Evolutionary conservation across 441 rosid species (phyloP).

Genomic region (Corymbia citriodora): DNA sequence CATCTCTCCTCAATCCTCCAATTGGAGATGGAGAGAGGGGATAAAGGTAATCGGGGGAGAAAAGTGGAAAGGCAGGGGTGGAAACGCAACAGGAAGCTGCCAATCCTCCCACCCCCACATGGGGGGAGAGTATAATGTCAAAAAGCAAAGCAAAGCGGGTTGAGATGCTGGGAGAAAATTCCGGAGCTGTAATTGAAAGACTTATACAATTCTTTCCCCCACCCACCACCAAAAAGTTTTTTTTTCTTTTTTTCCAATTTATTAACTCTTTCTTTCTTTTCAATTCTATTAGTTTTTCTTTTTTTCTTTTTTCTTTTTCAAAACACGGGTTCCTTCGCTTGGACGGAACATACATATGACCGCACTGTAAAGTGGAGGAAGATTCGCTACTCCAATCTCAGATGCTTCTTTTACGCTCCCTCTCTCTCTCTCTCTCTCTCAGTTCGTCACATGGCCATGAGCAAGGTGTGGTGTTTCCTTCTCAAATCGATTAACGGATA

Average conservation of each 20-base stretch:
- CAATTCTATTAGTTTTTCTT: background rate
- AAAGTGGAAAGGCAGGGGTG: background rate
- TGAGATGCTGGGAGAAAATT: background rate
- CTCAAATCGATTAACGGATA: background rate
- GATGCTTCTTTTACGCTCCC: background rate
- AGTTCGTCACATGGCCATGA: background rate
- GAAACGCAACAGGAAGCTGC: background rate
- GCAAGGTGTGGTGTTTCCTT: background rate
- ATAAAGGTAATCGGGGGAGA: background rate
- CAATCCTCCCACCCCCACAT: constrained; percentile 1
- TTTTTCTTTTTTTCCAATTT: background rate
- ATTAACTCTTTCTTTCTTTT: background rate
- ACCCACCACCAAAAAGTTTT: background rate
- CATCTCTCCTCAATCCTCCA: background rate
- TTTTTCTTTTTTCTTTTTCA: background rate
- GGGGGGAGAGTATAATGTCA: constrained; percentile 7
- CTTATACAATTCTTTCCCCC: background rate
- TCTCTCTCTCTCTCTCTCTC: background rate
- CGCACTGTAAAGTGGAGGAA: background rate
- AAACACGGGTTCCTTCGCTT: background rate
- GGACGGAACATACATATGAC: background rate
- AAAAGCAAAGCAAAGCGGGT: background rate
- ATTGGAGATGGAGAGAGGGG: background rate
- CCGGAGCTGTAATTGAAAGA: background rate
- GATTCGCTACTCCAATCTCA: background rate